A percentile compares a stretch with the other conserved stretches of the same genome.
These are phyloP conservation scores for Monilinia aucupariae DNA, from an alignment of 2,329 filamentous ascomycete species.

Conservation along the genomic window DNA sequence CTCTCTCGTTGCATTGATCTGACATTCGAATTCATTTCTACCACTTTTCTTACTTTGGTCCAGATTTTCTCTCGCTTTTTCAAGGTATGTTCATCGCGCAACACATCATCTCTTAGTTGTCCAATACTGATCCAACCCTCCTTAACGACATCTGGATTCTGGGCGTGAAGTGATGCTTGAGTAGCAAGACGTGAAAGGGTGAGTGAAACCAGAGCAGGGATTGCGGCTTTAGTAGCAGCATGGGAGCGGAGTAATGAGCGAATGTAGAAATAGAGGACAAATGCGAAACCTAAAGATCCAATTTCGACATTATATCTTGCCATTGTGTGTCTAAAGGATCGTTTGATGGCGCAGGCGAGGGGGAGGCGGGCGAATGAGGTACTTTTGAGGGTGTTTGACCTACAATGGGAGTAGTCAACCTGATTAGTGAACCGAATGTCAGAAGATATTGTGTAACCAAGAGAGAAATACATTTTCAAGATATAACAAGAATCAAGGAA, in stretches of 20 bases:
- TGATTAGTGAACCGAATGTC: constrained; percentile 72
- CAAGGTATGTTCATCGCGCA: constrained; percentile 74
- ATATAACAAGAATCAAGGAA: constrained; percentile 17
- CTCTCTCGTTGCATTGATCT: constrained; percentile 67
- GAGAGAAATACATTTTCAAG: constrained; percentile 28
- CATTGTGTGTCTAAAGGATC: constrained; percentile 73
- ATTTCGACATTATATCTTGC: constrained; percentile 82
- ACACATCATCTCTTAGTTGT: constrained; percentile 84
- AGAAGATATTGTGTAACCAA: constrained; percentile 42
- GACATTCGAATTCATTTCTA: constrained; percentile 92
- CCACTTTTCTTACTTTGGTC: constrained; percentile 74
- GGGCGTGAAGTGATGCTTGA: constrained; percentile 74
- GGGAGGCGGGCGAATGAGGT: constrained; percentile 88
- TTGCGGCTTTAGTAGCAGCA: constrained; percentile 56
- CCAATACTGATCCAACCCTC: constrained; percentile 82
- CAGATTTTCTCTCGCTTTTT: constrained; percentile 75
- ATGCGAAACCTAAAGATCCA: constrained; percentile 55
- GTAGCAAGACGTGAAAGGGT: constrained; percentile 76
- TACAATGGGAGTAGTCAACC: constrained; percentile 66
- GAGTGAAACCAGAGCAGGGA: constrained; percentile 79
- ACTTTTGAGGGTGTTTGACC: constrained; percentile 71
- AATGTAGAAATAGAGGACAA: constrained; percentile 54
- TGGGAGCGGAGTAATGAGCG: constrained; percentile 58
- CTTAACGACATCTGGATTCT: constrained; percentile 54
- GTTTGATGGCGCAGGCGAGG: constrained; percentile 73